Conservation (phyloP, 768 basidiomycete species). For the Calocybe indica region DNA sequence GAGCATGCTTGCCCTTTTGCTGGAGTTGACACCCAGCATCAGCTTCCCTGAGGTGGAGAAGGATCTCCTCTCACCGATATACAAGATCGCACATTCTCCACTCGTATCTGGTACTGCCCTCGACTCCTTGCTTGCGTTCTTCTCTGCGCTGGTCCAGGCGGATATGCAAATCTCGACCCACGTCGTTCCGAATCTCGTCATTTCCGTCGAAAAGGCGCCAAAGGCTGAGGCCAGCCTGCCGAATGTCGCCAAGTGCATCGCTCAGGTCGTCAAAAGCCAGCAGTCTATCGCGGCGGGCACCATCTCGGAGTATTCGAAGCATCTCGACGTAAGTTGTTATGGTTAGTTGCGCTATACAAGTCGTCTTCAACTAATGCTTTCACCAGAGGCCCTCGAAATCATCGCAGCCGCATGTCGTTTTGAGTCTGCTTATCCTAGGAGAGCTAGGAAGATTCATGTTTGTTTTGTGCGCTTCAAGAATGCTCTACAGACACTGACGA, state of each 20-base stretch:
- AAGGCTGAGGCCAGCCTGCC: slow-evolving; percentile 49
- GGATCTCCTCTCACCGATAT: slow-evolving; percentile 61
- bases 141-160: slow-evolving; percentile 73
- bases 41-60: slow-evolving; percentile 77
- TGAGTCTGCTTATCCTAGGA: slow-evolving; percentile 85
- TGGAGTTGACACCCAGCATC: slow-evolving; percentile 56
- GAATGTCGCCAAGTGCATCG: slow-evolving; percentile 84
- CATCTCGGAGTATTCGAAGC: slow-evolving; percentile 79
- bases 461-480: slow-evolving; percentile 15
- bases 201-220: slow-evolving; percentile 56
- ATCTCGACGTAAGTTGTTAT: slow-evolving; percentile 52
- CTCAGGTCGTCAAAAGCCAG: slow-evolving; percentile 69
- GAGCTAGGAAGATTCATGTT: slow-evolving; percentile 92
- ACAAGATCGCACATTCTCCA: slow-evolving; percentile 71
- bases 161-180: slow-evolving; percentile 81
- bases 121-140: slow-evolving; percentile 81
- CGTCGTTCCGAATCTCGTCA: slow-evolving; percentile 71
- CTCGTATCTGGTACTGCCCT: slow-evolving; percentile 71
- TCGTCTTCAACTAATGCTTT: neutral
- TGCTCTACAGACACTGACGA: too few species aligned
- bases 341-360: neutral
- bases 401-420: slow-evolving; percentile 66
- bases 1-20: slow-evolving; percentile 56
- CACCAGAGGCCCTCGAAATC: slow-evolving; percentile 26
- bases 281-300: slow-evolving; percentile 73